Base-by-base conservation (phyloP, 2,329 filamentous ascomycete genomes). In the Epichloe sp. region DNA sequence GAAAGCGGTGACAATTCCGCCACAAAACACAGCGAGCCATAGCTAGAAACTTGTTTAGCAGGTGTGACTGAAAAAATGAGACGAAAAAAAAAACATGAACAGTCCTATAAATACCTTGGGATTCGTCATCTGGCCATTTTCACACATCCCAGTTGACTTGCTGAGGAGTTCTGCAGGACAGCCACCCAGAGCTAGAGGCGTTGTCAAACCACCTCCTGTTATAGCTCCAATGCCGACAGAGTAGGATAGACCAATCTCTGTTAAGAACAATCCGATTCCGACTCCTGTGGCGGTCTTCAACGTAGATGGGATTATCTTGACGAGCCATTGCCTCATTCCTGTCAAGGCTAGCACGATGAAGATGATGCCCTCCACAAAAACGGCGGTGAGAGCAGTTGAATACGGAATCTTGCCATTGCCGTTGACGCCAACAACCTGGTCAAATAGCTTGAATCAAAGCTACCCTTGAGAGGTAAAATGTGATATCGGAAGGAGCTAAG, bases 1-100 rank as follows among this genome's bases (percentile, higher is more conserved):
- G 57, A 91, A 78, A 5, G 85, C 81, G 0, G 88, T 91, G 38
- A 94, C 66, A 44, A 95, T 73, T 36, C 88, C 87, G 14, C 89
- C 87, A 50, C 83, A 80, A 62, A 88, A 83, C 56, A 95, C 84
- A 11, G 86, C 89, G 50, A 94, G 79, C 89, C 89, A 95, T 75
- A 94, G 71, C 79, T 82, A 53, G 31, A 40, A 3, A 23, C 15
- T 17, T 14, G 2, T 38, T 60, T 21, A 59, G 55, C 34, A 23
- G 26, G 1, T 10, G 37, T 19, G 14, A 38, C 4, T 23, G 36
- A n/a, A 14, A 6, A n/a, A 26, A 37, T 4, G 2, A n/a, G 3
- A 2, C 2, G 38, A 12, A 5, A 50, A n/a, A 3, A 15, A 36
- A 14, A 11, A 21, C 15, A 21, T 26, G 17, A 4, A 36, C 19